Percentiles rank a stretch among this genome's conserved stretches.
Evolutionary conservation across 495 filamentous ascomycete species (phyloP).

Genomic region (Penicillium tannophilum): DNA sequence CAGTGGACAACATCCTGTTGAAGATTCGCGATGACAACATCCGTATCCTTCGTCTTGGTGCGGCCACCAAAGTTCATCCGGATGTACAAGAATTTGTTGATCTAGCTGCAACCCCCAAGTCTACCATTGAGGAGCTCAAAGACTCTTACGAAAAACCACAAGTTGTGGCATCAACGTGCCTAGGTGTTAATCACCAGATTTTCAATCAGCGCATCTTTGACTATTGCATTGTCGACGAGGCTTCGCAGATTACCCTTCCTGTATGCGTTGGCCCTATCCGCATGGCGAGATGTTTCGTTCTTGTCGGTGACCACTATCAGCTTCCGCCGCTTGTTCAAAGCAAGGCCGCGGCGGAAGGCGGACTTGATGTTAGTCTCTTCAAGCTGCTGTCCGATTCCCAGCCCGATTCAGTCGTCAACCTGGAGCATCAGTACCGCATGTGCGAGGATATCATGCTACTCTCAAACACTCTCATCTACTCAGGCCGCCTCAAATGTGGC

Average conservation of each 20-base stretch:
- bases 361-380: conserved; percentile 91
- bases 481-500: conserved; percentile 85
- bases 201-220: conserved; percentile 92
- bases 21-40: conserved; percentile 83
- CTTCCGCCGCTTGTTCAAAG: conserved; percentile 93
- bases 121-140: conserved; percentile 78
- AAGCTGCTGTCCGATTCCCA: conserved; percentile 87
- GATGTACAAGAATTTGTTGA: conserved; percentile 83
- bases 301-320: conserved; percentile 96
- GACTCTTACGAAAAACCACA: conserved; percentile 78
- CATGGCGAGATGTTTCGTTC: conserved; percentile 88
- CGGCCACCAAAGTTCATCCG: conserved; percentile 78
- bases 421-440: conserved; percentile 98
- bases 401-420: conserved; percentile 80
- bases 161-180: conserved; percentile 91
- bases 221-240: conserved; percentile 98
- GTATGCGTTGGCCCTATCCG: conserved; percentile 92
- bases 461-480: conserved; percentile 91
- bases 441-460: conserved; percentile 94
- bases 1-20: conserved; percentile 94
- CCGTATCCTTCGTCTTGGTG: conserved; percentile 80
- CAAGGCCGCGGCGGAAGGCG: conserved; percentile 79
- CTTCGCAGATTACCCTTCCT: conserved; percentile 94
- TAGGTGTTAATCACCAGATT: conserved; percentile 84
- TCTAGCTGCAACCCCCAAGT: conserved; percentile 69